Percentiles rank a stretch among this genome's conserved stretches.
These are phyloP conservation scores for Halophytophthora batemanensis DNA, from an alignment of 352 stramenopile genomes.

Conservation along the genomic window DNA sequence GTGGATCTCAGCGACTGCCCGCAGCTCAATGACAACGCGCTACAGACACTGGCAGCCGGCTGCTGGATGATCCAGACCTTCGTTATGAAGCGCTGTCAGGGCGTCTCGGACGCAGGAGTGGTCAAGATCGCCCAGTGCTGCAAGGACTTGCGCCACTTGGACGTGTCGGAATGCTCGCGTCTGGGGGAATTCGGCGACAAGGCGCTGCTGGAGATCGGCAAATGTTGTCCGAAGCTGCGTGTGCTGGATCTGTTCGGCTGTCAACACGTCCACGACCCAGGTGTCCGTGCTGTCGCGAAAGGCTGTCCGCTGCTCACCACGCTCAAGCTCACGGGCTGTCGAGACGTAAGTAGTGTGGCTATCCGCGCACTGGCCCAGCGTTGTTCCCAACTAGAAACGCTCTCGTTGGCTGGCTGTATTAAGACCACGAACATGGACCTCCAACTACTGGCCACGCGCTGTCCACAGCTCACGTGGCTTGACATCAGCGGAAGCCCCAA, in stretches of 20 bases:
- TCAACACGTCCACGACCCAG: conserved; percentile 81
- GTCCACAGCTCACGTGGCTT: conserved; percentile 61
- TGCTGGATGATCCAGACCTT: conserved; percentile 85
- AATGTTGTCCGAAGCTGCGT: conserved; percentile 68
- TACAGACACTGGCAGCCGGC: conserved; percentile 85
- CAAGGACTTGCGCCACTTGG: conserved; percentile 70
- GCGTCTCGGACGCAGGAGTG: conserved; percentile 81
- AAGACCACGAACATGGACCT: conserved; percentile 82
- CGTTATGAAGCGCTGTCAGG: conserved; percentile 75
- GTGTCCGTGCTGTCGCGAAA: conserved; percentile 74
- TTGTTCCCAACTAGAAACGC: conserved; percentile 61
- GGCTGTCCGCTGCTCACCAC: conserved; percentile 85
- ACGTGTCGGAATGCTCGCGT: conserved; percentile 83
- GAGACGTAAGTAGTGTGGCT: conserved; percentile 69
- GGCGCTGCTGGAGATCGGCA: conserved; percentile 86
- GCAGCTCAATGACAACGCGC: conserved; percentile 75
- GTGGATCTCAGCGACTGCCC: conserved; percentile 87
- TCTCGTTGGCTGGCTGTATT: conserved; percentile 84
- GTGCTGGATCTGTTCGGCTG: conserved; percentile 87
- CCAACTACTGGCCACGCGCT: conserved; percentile 42
- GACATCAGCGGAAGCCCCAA: conserved; percentile 81
- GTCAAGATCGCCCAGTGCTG: conserved; percentile 88
- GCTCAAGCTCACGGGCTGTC: conserved; percentile 85
- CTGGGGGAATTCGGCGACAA: conserved; percentile 92
- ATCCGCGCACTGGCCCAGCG: conserved; percentile 70